phyloP scores from a whole-genome alignment of 2,329 filamentous ascomycete genomes.

The Microdochium paspali region DNA sequence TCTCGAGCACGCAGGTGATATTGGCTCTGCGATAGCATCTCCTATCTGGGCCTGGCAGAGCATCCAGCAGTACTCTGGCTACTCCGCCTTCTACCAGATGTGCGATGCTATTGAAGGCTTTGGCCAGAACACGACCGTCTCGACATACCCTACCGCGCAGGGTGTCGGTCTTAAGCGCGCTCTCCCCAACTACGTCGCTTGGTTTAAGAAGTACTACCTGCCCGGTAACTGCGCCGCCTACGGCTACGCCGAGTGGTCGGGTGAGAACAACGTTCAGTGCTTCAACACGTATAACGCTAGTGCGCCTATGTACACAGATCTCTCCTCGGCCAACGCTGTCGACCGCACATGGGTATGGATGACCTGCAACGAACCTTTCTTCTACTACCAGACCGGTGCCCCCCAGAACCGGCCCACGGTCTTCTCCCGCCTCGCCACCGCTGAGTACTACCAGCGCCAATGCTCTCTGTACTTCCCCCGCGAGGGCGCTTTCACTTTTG shows the following conservation, averaged over 20 bases:
- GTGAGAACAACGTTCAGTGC: conserved; percentile 33
- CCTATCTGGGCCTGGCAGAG: conserved; percentile 23
- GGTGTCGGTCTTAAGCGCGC: conserved; percentile 46
- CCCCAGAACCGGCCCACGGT: conserved; percentile 33
- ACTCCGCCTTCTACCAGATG: conserved; percentile 25
- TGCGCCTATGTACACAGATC: conserved; percentile 40
- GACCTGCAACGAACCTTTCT: conserved; percentile 54
- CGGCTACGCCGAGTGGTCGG: conserved; percentile 33
- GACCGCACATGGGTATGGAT: conserved; percentile 52
- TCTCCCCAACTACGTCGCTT: conserved; percentile 43
- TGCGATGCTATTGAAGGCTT: conserved; percentile 23
- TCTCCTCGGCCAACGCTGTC: conserved; percentile 29
- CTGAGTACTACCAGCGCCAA: conserved; percentile 44
- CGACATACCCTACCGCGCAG: conserved; percentile 19
- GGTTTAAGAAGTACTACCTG: conserved; percentile 21
- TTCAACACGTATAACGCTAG: conserved; percentile 41
- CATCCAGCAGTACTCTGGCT: conserved; percentile 21
- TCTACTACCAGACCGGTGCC: conserved; percentile 45
- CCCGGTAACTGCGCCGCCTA: conserved; percentile 28
- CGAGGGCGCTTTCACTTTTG: conserved; percentile 38
- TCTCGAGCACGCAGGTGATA: conserved; percentile 41
- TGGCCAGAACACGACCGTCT: conserved; percentile 13
- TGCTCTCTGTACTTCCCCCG: conserved; percentile 47
- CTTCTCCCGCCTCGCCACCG: conserved; percentile 38
- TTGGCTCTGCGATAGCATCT: conserved; percentile 25